Conservation (phyloP, 352 stramenopile genomes). For the Plasmopara viticola region DNA sequence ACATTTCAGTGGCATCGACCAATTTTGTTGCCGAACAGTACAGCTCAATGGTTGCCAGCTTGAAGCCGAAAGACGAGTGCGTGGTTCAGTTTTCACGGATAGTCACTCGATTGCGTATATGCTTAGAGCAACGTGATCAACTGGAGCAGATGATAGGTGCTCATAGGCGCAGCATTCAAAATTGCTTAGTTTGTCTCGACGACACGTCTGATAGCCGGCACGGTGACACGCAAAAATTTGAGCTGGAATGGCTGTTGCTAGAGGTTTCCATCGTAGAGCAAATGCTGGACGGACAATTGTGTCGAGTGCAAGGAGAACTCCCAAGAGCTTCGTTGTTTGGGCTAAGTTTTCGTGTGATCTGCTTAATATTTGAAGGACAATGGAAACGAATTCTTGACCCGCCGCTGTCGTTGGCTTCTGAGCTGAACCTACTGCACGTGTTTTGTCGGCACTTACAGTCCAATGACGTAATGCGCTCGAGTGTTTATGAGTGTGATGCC, state of each 20-base stretch:
- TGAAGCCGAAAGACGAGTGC: constrained; percentile 15
- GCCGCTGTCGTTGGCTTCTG: constrained; percentile 31
- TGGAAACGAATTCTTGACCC: constrained; percentile 28
- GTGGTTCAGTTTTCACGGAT: constrained; percentile 27
- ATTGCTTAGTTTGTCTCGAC: constrained; percentile 9
- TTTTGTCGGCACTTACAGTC: constrained; percentile 36
- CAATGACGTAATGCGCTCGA: constrained; percentile 10
- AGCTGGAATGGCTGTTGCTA: constrained; percentile 28
- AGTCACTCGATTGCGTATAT: constrained; percentile 29
- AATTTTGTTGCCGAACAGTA: constrained; percentile 29
- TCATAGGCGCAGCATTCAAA: constrained; percentile 25
- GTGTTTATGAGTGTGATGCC: constrained; percentile 1
- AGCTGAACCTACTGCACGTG: constrained; percentile 44
- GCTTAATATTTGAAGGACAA: constrained; percentile 41
- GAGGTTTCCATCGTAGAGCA: constrained; percentile 31
- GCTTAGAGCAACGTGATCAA: constrained; percentile 42
- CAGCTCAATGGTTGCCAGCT: constrained; percentile 5
- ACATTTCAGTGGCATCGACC: constrained; percentile 33
- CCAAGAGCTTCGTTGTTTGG: constrained; percentile 41
- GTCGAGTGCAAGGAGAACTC: constrained; percentile 23
- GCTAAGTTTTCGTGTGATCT: constrained; percentile 43
- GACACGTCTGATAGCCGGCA: constrained; percentile 3
- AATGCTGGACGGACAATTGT: constrained; percentile 28
- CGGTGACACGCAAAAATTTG: constrained; percentile 6
- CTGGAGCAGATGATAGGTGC: constrained; percentile 28